phyloP scores from a whole-genome alignment of 176 grass and related monocot genomes.

The Carex scoparia region DNA sequence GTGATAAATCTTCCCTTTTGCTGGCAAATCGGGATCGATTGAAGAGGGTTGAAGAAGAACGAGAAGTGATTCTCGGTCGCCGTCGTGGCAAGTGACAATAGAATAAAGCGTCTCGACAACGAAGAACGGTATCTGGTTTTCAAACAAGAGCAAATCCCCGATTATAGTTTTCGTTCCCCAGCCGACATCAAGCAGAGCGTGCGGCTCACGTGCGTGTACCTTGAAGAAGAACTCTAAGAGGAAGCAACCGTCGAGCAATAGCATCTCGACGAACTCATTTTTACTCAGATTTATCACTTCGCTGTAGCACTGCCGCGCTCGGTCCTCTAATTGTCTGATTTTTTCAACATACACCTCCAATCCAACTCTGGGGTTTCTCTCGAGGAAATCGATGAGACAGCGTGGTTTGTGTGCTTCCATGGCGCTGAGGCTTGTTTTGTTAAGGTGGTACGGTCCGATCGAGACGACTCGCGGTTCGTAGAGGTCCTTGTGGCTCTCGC shows the following conservation, averaged over 20 bases:
- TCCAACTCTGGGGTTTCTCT: neutral
- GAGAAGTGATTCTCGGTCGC: neutral
- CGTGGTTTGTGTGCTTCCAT: constrained; percentile 20
- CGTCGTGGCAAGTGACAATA: neutral
- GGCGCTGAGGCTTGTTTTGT: neutral
- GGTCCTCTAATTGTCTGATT: constrained; percentile 9
- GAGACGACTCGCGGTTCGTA: constrained; percentile 27
- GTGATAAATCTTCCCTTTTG: constrained; percentile 10
- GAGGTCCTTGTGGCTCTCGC: neutral
- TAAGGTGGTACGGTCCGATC: constrained; percentile 6
- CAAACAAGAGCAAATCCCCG: constrained; percentile 12
- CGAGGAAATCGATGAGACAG: constrained; percentile 11
- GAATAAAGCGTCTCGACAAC: neutral
- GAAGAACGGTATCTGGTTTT: constrained; percentile 11
- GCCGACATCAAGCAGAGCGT: neutral
- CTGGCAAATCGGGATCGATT: neutral
- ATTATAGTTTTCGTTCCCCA: constrained; percentile 10
- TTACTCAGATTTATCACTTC: neutral
- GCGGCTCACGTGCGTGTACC: neutral
- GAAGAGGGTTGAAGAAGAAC: neutral
- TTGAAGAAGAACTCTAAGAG: constrained; percentile 20
- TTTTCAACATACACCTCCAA: neutral
- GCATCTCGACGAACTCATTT: constrained; percentile 23
- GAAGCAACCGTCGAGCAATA: constrained; percentile 26
- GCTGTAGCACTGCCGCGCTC: constrained; percentile 16